Evolutionary conservation across 2,329 filamentous ascomycete species (phyloP).

Genomic region (Sordariomycetes sp.): DNA sequence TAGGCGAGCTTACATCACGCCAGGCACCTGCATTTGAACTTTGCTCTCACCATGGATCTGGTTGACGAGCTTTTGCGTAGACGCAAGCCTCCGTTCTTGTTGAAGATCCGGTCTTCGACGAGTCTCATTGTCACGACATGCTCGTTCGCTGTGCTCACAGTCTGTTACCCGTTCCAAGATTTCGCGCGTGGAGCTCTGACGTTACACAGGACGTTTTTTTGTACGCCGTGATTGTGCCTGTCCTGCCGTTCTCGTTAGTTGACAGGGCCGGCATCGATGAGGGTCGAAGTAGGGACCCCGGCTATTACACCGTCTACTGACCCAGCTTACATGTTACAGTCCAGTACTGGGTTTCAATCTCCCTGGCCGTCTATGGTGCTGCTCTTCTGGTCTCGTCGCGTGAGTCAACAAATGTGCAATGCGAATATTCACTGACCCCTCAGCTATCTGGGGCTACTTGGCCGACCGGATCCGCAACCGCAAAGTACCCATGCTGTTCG

Average conservation of each 20-base stretch:
- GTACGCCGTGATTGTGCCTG: constrained; percentile 22
- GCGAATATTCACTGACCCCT: constrained; percentile 1
- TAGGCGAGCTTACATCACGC: too few relatives aligned
- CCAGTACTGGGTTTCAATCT: constrained; percentile 25
- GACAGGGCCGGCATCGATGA: constrained; percentile 13
- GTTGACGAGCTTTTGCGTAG: constrained; percentile 1
- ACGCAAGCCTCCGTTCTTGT: constrained; percentile 15
- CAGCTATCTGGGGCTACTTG: constrained; percentile 24
- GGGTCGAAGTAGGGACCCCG: constrained; percentile 12
- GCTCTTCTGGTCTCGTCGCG: constrained; percentile 19
- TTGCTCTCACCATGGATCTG: too few relatives aligned
- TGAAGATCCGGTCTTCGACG: constrained; percentile 20
- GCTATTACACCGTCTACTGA: not conserved
- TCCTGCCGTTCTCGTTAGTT: constrained; percentile 20
- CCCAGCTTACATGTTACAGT: constrained; percentile 7
- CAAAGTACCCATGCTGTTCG: constrained; percentile 21
- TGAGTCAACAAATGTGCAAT: constrained; percentile 5
- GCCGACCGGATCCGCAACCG: constrained; percentile 23
- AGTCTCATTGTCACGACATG: constrained; percentile 20
- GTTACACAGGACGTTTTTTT: constrained; percentile 21
- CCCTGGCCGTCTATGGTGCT: constrained; percentile 21
- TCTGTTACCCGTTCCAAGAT: too few relatives aligned
- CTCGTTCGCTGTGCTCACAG: constrained; percentile 23
- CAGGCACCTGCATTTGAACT: too few relatives aligned
- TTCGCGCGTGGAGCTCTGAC: constrained; percentile 1